phyloP scores from a whole-genome alignment of 176 grass and related monocot species.

The Zoysia pacifica region DNA sequence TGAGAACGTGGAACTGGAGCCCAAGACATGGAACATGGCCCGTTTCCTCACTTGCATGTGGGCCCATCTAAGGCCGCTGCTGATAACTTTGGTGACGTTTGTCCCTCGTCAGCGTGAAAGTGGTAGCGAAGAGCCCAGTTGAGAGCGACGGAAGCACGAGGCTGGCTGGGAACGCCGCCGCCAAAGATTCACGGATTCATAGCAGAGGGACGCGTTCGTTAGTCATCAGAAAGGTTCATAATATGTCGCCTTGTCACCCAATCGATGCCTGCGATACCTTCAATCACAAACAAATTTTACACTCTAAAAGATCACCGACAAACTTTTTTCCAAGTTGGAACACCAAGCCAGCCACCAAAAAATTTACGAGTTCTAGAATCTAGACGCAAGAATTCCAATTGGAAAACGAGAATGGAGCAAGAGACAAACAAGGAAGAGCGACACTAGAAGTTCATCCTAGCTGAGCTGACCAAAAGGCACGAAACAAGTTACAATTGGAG shows the following conservation, averaged over 20 bases:
- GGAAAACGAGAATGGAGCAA: not conserved
- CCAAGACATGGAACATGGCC: not conserved
- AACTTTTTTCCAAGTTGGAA: not conserved
- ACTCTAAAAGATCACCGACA: not conserved
- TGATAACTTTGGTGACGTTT: constrained; percentile 17
- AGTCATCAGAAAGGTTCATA: not conserved
- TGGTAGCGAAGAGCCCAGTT: not conserved
- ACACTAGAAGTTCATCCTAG: not conserved
- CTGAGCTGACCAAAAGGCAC: not conserved
- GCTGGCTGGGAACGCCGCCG: not conserved
- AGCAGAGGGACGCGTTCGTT: not conserved
- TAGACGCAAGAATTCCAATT: not conserved
- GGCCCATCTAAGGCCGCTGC: not conserved
- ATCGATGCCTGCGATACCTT: not conserved
- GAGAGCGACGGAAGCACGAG: not conserved
- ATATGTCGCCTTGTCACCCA: not conserved
- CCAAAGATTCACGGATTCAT: not conserved
- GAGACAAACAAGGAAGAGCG: not conserved
- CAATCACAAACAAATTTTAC: not conserved
- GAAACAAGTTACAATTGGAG: not conserved
- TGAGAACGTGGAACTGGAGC: not conserved
- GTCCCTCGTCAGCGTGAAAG: not conserved
- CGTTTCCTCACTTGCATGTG: not conserved
- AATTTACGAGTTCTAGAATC: not conserved
- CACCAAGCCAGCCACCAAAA: not conserved